Evolutionary conservation across 1,139 yeast genomes (phyloP), one percentile per base, ranked within the genome.

Genomic region (Geotrichum phurueaensis): DNA sequence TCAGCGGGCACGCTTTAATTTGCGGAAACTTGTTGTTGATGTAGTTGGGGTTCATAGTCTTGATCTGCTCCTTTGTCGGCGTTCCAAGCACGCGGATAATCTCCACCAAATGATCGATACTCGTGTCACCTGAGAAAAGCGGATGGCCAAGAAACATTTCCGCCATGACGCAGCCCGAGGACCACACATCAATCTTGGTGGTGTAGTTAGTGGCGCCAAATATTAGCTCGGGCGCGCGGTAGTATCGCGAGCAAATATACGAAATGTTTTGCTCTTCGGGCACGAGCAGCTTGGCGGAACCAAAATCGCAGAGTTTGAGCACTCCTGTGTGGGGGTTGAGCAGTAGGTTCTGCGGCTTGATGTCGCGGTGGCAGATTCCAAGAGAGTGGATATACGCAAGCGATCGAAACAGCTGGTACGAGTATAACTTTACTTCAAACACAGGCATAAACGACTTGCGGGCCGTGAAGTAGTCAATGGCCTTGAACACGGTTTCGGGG

Each of bases 141-240:
- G 99, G 99, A 73, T 91, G 97, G 10, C 99, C 98, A 62, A 94
- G 81, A 68, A 92, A 84, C 70, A 94, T 79, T 76, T 94, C 99
- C 3, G 98, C 98, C 90, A 94, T 91, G 48, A 94, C 99, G 77
- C 99, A 94, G 23, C 97, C 97, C 13, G 96, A 92, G 22, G 97
- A 89, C 99, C 99, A 94, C 60, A 94, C 85, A 74, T 94, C 99
- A 68, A 94, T 94, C 75, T 92, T 92, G 51, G 97, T 91, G n/a
- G 99, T 90, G 75, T 89, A 89, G 73, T 89, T 88, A 9, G 94
- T 87, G 13, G 96, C 95, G 25, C 96, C 96, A 75, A 89, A 90
- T 63, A 89, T 89, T 69, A 89, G 81, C 73, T 89, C 97, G 1
- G 97, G 97, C 12, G 99, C 98, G 64, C 99, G 82, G 76, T 94